Conservation (phyloP, 176 grass and related monocot species). For the Oryza punctata region DNA sequence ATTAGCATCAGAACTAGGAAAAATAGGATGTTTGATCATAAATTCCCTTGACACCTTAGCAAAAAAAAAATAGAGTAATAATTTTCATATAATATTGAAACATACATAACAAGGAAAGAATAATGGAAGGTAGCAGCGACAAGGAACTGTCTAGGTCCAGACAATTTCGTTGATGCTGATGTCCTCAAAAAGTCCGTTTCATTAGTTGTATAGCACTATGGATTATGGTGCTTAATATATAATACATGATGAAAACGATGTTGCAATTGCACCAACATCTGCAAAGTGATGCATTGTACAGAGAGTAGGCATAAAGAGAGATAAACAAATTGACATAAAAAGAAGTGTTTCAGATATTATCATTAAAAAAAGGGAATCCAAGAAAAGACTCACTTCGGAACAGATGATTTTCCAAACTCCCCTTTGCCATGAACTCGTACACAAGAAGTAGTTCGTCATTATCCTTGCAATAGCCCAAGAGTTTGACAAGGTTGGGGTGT, state of each 20-base stretch:
- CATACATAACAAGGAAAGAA: constrained; percentile 16
- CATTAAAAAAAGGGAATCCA: constrained; percentile 29
- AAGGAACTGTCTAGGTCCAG: constrained; percentile 35
- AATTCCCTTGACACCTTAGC: not conserved
- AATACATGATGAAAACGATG: constrained; percentile 47
- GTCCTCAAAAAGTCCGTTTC: constrained; percentile 36
- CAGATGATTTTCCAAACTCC: constrained; percentile 93
- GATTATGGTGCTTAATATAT: constrained; percentile 42
- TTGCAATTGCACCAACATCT: constrained; percentile 28
- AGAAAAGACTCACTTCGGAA: constrained; percentile 75
- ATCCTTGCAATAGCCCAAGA: constrained; percentile 90
- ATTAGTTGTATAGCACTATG: constrained; percentile 59
- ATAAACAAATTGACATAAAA: constrained; percentile 32
- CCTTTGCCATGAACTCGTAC: constrained; percentile 82
- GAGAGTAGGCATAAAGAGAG: constrained; percentile 53
- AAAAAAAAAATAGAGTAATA: constrained; percentile 23
- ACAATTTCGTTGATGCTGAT: constrained; percentile 37
- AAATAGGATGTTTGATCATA: constrained; percentile 19
- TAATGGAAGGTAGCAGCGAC: constrained; percentile 41
- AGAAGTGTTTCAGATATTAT: constrained; percentile 33
- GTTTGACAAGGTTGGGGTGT: constrained; percentile 87
- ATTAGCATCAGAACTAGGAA: constrained; percentile 10
- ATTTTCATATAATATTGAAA: constrained; percentile 8
- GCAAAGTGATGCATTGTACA: constrained; percentile 28
- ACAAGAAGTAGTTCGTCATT: constrained; percentile 76